These are phyloP conservation scores for Mrakia gelida DNA, from an alignment of 768 basidiomycete species.

Conservation along the genomic window DNA sequence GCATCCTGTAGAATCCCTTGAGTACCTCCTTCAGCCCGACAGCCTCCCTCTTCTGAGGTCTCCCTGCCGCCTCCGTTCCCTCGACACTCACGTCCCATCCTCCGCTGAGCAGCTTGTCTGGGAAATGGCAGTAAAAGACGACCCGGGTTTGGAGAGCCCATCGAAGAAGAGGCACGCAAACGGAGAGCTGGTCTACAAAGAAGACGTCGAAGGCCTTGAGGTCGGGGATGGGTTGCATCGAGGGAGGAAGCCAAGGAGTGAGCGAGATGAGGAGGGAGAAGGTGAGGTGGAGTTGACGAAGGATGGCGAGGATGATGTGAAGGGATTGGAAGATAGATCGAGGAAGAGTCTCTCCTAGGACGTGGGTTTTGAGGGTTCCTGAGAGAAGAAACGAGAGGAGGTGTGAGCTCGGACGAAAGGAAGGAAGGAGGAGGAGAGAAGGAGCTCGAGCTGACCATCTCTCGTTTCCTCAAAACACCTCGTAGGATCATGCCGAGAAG, in stretches of 20 bases:
- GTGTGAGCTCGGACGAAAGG: not conserved
- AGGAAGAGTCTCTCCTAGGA: slow-evolving; percentile 67
- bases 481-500: slow-evolving; percentile 79
- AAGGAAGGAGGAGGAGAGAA: not conserved
- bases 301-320: slow-evolving; percentile 83
- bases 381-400: not conserved
- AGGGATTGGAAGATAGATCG: slow-evolving; percentile 72
- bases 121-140: slow-evolving; percentile 97
- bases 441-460: slow-evolving; percentile 59
- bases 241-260: slow-evolving; percentile 32
- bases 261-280: slow-evolving; percentile 54
- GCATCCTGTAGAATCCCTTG: slow-evolving; percentile 74
- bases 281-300: slow-evolving; percentile 79
- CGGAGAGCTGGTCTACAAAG: slow-evolving; percentile 92
- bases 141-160: slow-evolving; percentile 65
- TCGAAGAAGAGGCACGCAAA: slow-evolving; percentile 79
- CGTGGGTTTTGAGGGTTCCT: slow-evolving; percentile 67
- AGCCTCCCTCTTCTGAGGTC: slow-evolving; percentile 25
- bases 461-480: slow-evolving; percentile 92
- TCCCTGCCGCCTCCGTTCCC: slow-evolving; percentile 50
- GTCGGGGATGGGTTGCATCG: slow-evolving; percentile 14
- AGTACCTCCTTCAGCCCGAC: slow-evolving; percentile 45
- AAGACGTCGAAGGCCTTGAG: slow-evolving; percentile 60
- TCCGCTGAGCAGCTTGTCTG: slow-evolving; percentile 73
- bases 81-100: slow-evolving; percentile 39